A percentile compares a stretch with the other conserved stretches of the same genome.
Evolutionary conservation across 768 basidiomycete species (phyloP).

Genomic region (Trichaptum fuscoviolaceum): DNA sequence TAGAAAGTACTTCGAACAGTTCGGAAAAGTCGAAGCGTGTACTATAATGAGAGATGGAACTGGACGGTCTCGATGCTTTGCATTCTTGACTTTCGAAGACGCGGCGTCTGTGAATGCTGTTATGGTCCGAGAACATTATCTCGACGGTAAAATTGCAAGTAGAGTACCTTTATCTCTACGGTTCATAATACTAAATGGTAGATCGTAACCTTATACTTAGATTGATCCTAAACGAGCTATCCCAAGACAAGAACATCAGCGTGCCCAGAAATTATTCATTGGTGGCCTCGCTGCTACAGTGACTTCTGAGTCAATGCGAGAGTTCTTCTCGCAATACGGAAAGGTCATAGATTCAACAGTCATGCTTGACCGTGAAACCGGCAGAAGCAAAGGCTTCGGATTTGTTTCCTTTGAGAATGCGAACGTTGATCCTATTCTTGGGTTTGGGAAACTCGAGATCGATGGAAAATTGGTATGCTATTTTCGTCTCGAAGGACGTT

Average conservation of each 20-base stretch:
- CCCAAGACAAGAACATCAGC: constrained; percentile 90
- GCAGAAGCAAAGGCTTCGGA: constrained; percentile 93
- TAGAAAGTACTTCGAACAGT: constrained; percentile 88
- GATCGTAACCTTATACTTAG: constrained; percentile 36
- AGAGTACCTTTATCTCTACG: constrained; percentile 10
- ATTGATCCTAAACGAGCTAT: constrained; percentile 99
- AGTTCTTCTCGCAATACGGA: constrained; percentile 91
- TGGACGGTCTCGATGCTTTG: constrained; percentile 94
- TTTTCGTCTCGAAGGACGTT: neutral
- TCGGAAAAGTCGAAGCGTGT: constrained; percentile 94
- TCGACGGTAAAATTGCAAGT: constrained; percentile 96
- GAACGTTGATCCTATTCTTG: constrained; percentile 85
- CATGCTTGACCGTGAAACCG: constrained; percentile 96
- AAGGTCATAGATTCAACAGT: constrained; percentile 97
- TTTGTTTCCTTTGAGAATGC: constrained; percentile 95
- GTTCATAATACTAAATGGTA: constrained; percentile 3
- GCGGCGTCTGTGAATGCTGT: constrained; percentile 91
- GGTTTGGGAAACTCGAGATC: constrained; percentile 83
- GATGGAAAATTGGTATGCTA: constrained; percentile 89
- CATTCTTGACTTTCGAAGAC: constrained; percentile 94
- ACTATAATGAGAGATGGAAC: constrained; percentile 98
- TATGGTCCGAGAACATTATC: constrained; percentile 89
- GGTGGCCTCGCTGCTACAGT: constrained; percentile 90
- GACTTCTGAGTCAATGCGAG: constrained; percentile 89
- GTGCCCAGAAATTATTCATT: constrained; percentile 93